Evolutionary conservation across 805 yeast species (phyloP).

Genomic region (Wickerhamiella nectarea): DNA sequence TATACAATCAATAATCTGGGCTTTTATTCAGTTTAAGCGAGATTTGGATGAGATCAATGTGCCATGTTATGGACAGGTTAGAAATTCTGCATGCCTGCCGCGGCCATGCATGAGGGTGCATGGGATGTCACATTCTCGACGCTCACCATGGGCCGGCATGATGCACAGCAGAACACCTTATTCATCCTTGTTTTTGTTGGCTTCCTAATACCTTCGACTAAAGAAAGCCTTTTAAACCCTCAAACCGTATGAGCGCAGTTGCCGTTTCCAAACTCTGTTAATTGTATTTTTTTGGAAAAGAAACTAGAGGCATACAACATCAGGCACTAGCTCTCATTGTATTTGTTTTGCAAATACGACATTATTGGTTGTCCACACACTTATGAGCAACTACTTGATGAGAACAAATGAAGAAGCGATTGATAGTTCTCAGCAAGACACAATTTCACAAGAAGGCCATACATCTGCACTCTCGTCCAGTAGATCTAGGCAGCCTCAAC

Average conservation of each 20-base stretch:
- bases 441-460: neutral
- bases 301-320: neutral
- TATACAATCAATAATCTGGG: too few species aligned
- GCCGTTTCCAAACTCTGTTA: neutral
- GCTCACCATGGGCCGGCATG: neutral
- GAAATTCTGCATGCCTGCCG: neutral
- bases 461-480: neutral
- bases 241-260: neutral
- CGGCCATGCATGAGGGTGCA: neutral
- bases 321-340: neutral
- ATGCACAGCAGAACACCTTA: conserved; percentile 1
- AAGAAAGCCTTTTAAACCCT: neutral
- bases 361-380: neutral
- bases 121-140: neutral
- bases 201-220: neutral
- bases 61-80: too few species aligned
- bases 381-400: neutral
- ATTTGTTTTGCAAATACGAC: neutral
- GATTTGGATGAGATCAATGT: too few species aligned
- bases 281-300: neutral
- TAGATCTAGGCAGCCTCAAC: neutral
- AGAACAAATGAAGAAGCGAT: neutral
- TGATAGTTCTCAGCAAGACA: neutral
- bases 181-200: conserved; percentile 7
- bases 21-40: neutral